Evolutionary conservation across 2,329 filamentous ascomycete species (phyloP).

Genomic region (Diaporthe humulicola): DNA sequence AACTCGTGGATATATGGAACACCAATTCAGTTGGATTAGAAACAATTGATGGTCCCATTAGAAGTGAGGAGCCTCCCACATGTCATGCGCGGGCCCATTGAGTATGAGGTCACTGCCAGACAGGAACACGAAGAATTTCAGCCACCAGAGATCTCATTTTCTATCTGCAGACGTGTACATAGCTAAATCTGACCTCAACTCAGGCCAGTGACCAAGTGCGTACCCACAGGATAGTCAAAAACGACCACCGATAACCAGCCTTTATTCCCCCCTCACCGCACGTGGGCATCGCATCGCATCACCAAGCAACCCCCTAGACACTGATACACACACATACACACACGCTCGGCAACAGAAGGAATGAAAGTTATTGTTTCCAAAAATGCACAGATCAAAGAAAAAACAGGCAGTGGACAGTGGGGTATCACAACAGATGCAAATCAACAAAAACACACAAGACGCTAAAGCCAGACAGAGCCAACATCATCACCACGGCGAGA

Average conservation of each 20-base stretch:
- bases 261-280: slow-evolving; percentile 22
- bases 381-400: slow-evolving; percentile 1
- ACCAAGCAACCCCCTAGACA: background rate
- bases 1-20: too few species aligned
- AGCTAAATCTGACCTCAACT: background rate
- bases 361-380: slow-evolving; percentile 41
- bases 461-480: slow-evolving; percentile 26
- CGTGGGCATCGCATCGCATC: slow-evolving; percentile 2
- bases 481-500: background rate
- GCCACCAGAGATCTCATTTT: slow-evolving; percentile 23
- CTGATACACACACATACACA: slow-evolving; percentile 19
- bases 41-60: too few species aligned
- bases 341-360: slow-evolving; percentile 7
- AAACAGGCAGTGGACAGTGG: slow-evolving; percentile 21
- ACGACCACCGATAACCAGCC: slow-evolving; percentile 14
- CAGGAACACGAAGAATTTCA: background rate
- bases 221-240: background rate
- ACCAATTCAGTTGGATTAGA: too few species aligned
- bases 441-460: slow-evolving; percentile 17
- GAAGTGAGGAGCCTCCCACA: background rate
- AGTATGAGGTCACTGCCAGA: background rate
- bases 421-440: slow-evolving; percentile 37
- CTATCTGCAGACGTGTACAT: slow-evolving; percentile 18
- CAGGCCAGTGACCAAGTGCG: background rate
- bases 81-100: too few species aligned